phyloP scores from a whole-genome alignment of 495 filamentous ascomycete genomes.

The Arthonia radiata region DNA sequence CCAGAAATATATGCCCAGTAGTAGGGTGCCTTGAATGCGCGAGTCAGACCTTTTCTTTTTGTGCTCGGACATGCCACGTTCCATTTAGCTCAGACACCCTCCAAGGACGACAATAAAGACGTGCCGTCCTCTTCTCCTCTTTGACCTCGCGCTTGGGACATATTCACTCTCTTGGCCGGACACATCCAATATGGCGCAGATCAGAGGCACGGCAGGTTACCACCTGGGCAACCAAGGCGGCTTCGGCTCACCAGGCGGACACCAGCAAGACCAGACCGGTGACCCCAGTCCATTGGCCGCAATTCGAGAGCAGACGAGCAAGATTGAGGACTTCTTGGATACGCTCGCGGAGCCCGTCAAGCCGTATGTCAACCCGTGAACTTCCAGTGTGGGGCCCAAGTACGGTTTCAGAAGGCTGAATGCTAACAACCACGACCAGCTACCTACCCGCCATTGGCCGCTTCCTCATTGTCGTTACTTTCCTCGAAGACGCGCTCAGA shows the following conservation, averaged over 20 bases:
- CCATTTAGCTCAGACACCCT: too few relatives aligned
- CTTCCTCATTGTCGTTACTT: conserved; percentile 94
- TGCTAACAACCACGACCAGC: conserved; percentile 18
- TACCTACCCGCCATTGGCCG: conserved; percentile 87
- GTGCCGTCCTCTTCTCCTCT: too few relatives aligned
- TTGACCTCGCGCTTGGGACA: too few relatives aligned
- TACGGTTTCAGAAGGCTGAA: neutral
- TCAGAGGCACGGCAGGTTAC: conserved; percentile 88
- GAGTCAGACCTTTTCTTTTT: too few relatives aligned
- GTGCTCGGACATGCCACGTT: too few relatives aligned
- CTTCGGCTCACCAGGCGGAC: conserved; percentile 40
- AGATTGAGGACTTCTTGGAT: conserved; percentile 90
- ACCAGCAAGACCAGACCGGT: conserved; percentile 32
- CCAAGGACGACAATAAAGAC: too few relatives aligned
- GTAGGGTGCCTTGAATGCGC: too few relatives aligned
- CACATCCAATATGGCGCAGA: conserved; percentile 56
- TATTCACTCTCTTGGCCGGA: too few relatives aligned
- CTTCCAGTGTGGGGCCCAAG: conserved; percentile 4
- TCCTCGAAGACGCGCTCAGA: conserved; percentile 84
- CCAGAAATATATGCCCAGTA: too few relatives aligned
- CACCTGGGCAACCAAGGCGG: conserved; percentile 61
- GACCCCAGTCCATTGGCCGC: conserved; percentile 76
- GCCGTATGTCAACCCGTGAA: conserved; percentile 41
- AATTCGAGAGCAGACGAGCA: conserved; percentile 85
- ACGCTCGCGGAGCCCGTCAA: conserved; percentile 75